Percentiles rank a stretch among this genome's conserved stretches.
These are phyloP conservation scores for Pittosporum tobira DNA, from an alignment of 129 eudicot species.

Conservation along the genomic window DNA sequence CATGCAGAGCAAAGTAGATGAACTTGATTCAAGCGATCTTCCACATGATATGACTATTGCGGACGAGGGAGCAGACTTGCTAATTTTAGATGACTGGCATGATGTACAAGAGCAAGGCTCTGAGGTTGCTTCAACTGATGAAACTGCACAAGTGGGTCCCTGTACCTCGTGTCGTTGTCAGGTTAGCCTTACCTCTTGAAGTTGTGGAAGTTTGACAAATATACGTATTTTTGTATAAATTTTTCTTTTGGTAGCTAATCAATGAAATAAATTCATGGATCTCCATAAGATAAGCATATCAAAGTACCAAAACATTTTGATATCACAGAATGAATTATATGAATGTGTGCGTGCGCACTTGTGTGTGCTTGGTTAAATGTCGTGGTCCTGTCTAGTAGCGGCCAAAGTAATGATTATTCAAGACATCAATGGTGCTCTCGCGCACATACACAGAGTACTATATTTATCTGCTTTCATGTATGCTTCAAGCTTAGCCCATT, in stretches of 20 bases:
- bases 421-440: too few species aligned
- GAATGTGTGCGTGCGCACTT: too few species aligned
- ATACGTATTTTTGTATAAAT: conserved; percentile 6
- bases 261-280: background rate
- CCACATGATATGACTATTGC: conserved; percentile 17
- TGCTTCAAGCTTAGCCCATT: background rate
- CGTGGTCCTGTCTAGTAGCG: too few species aligned
- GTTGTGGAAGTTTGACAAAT: background rate
- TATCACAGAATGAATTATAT: background rate
- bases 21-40: conserved; percentile 17
- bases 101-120: conserved; percentile 37
- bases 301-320: too few species aligned
- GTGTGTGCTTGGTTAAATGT: too few species aligned
- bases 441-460: too few species aligned
- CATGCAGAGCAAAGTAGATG: conserved; percentile 19
- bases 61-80: conserved; percentile 17
- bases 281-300: background rate
- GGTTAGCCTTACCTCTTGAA: conserved; percentile 34
- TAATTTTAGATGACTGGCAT: conserved; percentile 44
- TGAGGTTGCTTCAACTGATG: conserved; percentile 29
- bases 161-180: conserved; percentile 67
- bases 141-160: conserved; percentile 62
- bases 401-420: too few species aligned
- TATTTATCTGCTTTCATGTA: background rate
- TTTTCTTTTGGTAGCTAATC: background rate